A percentile compares a stretch with the other conserved stretches of the same genome.
phyloP scores from a whole-genome alignment of 331 rosid genomes.

The Erythrophleum ivorense region DNA sequence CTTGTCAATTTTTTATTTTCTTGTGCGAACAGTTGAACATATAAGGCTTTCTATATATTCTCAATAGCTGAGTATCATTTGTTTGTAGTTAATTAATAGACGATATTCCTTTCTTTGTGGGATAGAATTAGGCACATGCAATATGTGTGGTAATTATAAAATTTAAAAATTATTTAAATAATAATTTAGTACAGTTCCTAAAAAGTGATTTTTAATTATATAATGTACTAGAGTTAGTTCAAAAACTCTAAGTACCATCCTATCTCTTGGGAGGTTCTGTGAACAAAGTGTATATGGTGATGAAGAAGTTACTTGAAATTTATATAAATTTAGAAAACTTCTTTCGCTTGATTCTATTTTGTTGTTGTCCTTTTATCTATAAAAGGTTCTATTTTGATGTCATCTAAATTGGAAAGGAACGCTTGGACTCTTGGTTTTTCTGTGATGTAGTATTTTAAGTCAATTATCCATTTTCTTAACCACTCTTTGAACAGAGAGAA shows the following conservation, averaged over 20 bases:
- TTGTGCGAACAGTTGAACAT: slow-evolving; percentile 4
- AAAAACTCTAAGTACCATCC: background rate
- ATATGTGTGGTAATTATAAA: background rate
- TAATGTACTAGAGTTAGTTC: background rate
- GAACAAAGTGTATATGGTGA: background rate
- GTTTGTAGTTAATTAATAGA: background rate
- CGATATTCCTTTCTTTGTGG: background rate
- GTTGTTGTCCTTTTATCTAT: background rate
- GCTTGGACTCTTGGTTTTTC: background rate
- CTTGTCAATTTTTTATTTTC: slow-evolving; percentile 9
- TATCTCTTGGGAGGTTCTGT: background rate
- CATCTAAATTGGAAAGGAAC: background rate
- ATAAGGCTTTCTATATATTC: slow-evolving; percentile 17
- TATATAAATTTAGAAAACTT: too few relatives aligned
- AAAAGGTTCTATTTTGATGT: background rate
- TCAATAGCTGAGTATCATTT: background rate
- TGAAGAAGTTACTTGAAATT: background rate
- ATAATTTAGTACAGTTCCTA: background rate
- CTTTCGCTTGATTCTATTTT: background rate
- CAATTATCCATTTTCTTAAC: background rate
- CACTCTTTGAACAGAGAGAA: background rate
- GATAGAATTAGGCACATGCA: background rate
- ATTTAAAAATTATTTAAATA: background rate
- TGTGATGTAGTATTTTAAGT: background rate
- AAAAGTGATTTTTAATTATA: background rate